Conservation (phyloP, 305 asterid species). For the Withania somnifera region DNA sequence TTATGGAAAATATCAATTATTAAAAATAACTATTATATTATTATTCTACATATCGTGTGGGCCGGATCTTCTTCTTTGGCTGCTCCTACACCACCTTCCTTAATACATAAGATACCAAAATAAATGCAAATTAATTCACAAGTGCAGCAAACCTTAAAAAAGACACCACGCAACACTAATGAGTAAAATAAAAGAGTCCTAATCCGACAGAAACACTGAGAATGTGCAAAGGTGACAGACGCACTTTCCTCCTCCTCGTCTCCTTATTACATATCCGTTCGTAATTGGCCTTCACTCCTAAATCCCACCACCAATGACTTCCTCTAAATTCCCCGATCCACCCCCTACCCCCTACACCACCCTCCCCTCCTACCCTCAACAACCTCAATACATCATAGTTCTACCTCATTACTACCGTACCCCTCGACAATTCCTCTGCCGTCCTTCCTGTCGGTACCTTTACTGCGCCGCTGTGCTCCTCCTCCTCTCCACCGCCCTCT, state of each 20-base stretch:
- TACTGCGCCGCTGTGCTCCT: conserved; percentile 28
- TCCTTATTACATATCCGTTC: neutral
- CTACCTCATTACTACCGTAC: conserved; percentile 40
- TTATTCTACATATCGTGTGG: no score
- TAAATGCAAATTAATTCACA: neutral
- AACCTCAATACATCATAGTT: conserved; percentile 48
- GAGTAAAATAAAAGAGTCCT: neutral
- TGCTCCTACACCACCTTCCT: no score
- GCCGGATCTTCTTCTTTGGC: no score
- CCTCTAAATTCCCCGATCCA: conserved; percentile 16
- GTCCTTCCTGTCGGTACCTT: conserved; percentile 17
- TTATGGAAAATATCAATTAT: no score
- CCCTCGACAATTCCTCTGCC: conserved; percentile 11
- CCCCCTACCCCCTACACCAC: conserved; percentile 10
- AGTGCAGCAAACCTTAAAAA: neutral
- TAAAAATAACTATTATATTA: no score
- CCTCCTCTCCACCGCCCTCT: conserved; percentile 35
- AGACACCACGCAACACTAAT: neutral
- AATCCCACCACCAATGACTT: conserved; percentile 20
- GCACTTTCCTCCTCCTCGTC: neutral
- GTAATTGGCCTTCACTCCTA: neutral
- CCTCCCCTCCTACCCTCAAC: conserved; percentile 41
- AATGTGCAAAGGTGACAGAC: no score
- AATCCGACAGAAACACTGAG: neutral
- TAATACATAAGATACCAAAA: no score